Percentiles rank a stretch among this genome's conserved stretches.
Conservation (phyloP, 108 stramenopile species). For the Pseudonitzschia delicatissima region DNA sequence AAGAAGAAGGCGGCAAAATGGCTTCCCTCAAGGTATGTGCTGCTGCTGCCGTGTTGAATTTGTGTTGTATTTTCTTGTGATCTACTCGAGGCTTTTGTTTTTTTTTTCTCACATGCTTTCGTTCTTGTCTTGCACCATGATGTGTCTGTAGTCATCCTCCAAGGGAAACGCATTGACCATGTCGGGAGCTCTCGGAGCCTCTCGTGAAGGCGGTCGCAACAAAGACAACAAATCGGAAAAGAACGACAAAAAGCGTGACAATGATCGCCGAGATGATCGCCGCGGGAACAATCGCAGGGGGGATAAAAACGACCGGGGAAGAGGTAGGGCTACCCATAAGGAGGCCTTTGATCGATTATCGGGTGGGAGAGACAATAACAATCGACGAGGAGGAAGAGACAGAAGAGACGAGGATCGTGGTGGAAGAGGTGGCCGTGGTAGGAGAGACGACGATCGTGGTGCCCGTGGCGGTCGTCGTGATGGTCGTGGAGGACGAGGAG, state of each 20-base stretch:
- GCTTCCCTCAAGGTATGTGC: slow-evolving; percentile 29
- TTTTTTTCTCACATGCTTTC: no score
- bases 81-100: no score
- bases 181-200: slow-evolving; percentile 77
- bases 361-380: slow-evolving; percentile 14
- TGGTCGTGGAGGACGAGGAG: background rate
- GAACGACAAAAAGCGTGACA: slow-evolving; percentile 5
- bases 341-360: slow-evolving; percentile 23
- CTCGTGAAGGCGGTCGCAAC: slow-evolving; percentile 48
- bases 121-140: no score
- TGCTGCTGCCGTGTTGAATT: no score
- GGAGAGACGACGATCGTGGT: slow-evolving; percentile 9
- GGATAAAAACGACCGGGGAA: slow-evolving; percentile 1
- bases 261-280: slow-evolving; percentile 15
- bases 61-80: no score
- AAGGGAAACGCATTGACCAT: slow-evolving; percentile 65
- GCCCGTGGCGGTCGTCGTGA: slow-evolving; percentile 12
- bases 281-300: slow-evolving; percentile 7
- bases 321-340: slow-evolving; percentile 18
- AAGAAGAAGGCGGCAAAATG: slow-evolving; percentile 5
- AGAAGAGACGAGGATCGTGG: slow-evolving; percentile 1
- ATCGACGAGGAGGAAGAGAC: background rate
- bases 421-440: slow-evolving; percentile 14
- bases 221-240: slow-evolving; percentile 15
- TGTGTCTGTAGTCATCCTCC: background rate